Percentiles rank a stretch among this genome's conserved stretches.
Conservation (phyloP, 345 rosid genomes). For the Gossypium raimondii region DNA sequence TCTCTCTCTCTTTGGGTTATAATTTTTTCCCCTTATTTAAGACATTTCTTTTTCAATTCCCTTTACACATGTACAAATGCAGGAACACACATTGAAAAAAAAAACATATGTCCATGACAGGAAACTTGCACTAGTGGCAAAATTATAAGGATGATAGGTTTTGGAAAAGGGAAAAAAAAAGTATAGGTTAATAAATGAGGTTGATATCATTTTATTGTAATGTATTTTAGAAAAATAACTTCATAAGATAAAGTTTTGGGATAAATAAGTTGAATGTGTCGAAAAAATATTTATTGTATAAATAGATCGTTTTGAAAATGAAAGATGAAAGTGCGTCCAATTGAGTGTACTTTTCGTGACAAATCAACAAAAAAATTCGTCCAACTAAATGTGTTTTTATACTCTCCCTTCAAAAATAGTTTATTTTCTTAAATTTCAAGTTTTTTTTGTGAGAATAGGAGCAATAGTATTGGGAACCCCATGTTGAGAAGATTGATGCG, state of each 20-base stretch:
- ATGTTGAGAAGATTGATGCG: slow-evolving; percentile 16
- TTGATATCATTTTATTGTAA: too few species aligned
- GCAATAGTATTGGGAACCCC: slow-evolving; percentile 9
- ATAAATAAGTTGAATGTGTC: too few species aligned
- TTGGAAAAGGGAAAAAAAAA: background rate
- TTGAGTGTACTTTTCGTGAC: rapidly evolving
- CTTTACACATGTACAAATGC: slow-evolving; percentile 6
- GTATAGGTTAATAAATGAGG: background rate
- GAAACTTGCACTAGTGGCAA: slow-evolving; percentile 6
- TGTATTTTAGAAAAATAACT: too few species aligned
- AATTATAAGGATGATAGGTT: background rate
- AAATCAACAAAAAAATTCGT: rapidly evolving
- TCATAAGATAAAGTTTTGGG: too few species aligned
- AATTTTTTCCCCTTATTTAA: background rate
- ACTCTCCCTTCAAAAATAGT: rapidly evolving
- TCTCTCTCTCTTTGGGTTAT: background rate
- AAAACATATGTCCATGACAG: slow-evolving; percentile 9
- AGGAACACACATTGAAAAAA: background rate
- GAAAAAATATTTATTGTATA: too few species aligned
- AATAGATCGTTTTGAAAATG: too few species aligned
- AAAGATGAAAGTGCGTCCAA: rapidly evolving
- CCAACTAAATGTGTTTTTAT: too few species aligned
- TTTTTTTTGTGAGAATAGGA: background rate
- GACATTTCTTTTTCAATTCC: background rate
- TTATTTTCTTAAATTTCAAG: too few species aligned